Percentiles rank a stretch among this genome's conserved stretches.
Evolutionary conservation across 768 basidiomycete species (phyloP).

Genomic region (Coprinopsis cinerea): DNA sequence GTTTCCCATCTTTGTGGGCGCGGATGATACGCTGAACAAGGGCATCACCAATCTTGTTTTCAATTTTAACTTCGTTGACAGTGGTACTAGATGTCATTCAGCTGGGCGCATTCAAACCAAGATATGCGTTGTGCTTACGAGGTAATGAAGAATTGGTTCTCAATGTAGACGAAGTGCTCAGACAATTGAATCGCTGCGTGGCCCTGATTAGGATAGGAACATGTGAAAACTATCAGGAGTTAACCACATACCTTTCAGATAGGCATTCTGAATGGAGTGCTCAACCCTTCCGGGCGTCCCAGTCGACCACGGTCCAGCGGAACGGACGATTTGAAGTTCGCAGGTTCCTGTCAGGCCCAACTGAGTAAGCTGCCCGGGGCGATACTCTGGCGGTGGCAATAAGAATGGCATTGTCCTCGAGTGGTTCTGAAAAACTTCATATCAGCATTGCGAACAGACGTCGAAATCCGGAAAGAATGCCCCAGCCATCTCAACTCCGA

Average conservation of each 20-base stretch:
- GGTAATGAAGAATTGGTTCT: constrained; percentile 90
- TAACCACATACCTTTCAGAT: constrained; percentile 74
- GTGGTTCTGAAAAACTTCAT: constrained; percentile 61
- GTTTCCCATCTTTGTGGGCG: constrained; percentile 72
- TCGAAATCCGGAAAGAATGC: too few species aligned
- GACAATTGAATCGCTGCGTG: constrained; percentile 93
- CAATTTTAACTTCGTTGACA: constrained; percentile 78
- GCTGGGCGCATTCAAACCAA: constrained; percentile 7
- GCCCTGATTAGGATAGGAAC: too few species aligned
- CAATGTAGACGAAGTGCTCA: constrained; percentile 98
- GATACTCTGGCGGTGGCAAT: constrained; percentile 90
- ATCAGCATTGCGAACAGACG: neutral
- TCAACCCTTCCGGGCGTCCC: constrained; percentile 83
- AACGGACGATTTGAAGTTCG: constrained; percentile 94
- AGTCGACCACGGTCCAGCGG: constrained; percentile 94
- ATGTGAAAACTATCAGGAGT: too few species aligned
- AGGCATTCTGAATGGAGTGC: constrained; percentile 92
- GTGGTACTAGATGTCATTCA: constrained; percentile 49
- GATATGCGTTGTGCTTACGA: constrained; percentile 46
- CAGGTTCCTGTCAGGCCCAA: constrained; percentile 91
- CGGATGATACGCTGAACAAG: constrained; percentile 86
- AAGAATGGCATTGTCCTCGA: constrained; percentile 89
- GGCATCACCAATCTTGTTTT: constrained; percentile 94
- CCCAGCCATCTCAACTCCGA: neutral
- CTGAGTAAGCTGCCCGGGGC: constrained; percentile 65